Evolutionary conservation across 1,284 basidiomycete genomes (phyloP).

Genomic region (Boletellus sp.): DNA sequence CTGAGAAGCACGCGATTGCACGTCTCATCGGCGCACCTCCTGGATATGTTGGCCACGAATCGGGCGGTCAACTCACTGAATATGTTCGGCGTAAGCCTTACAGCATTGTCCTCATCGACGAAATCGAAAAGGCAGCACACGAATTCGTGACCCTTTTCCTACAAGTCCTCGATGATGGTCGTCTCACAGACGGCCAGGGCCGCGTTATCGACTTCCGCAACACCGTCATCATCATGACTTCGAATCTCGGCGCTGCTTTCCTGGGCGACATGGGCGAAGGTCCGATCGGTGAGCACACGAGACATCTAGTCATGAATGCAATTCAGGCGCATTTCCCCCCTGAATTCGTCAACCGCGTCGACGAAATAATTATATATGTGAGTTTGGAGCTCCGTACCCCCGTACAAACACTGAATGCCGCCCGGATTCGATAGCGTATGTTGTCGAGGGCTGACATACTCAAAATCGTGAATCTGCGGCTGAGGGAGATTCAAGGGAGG

Average conservation of each 20-base stretch:
- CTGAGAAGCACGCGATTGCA: constrained; percentile 90
- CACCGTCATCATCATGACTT: constrained; percentile 92
- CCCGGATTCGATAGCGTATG: constrained; percentile 51
- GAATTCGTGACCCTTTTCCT: constrained; percentile 92
- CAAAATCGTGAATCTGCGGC: constrained; percentile 83
- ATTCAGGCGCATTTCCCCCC: constrained; percentile 88
- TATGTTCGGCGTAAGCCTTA: constrained; percentile 88
- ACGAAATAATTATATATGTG: constrained; percentile 87
- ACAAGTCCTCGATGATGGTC: constrained; percentile 95
- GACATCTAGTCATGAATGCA: constrained; percentile 69
- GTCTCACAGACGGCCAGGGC: constrained; percentile 85
- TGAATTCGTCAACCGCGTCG: constrained; percentile 90
- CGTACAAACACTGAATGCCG: not conserved
- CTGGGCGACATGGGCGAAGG: constrained; percentile 79
- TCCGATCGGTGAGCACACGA: constrained; percentile 61
- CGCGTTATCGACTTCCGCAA: constrained; percentile 78
- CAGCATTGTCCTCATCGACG: constrained; percentile 77
- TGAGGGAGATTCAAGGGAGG: constrained; percentile 71
- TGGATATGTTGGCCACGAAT: constrained; percentile 90
- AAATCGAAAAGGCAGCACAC: constrained; percentile 87
- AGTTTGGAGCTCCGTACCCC: constrained; percentile 33
- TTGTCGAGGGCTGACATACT: constrained; percentile 73
- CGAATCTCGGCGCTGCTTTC: constrained; percentile 81
- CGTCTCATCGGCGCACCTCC: constrained; percentile 88
- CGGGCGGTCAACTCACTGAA: constrained; percentile 89